Evolutionary conservation across 129 eudicot genomes (phyloP), one percentile per base, ranked within the genome.

Genomic region (Pulicaria dysenterica): DNA sequence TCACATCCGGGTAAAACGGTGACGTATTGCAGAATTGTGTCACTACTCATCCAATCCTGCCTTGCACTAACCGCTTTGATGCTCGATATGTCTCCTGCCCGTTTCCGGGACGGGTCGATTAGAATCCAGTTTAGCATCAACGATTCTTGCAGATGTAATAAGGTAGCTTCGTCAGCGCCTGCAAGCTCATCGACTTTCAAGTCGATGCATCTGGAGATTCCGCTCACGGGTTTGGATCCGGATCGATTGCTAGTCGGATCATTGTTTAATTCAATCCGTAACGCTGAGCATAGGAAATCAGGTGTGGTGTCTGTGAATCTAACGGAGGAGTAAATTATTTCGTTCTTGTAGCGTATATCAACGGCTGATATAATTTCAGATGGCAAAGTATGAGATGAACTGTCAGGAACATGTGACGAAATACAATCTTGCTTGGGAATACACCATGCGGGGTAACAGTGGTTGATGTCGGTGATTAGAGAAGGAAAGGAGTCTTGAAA

Each of bases 401-500:
- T 3, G 44, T 7, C n/a, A 7, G 31, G 40, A 8, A 47, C 43
- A 34, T 9, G 5, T 36, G 45, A 59, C 3, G 16, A 38, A 38
- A 17, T 0, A 14, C 15, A 10, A 5, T 11, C 12, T 7, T 37
- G 40, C 17, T 8, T 12, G 0, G 14, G 4, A 0, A 4, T 5
- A 2, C 31, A 24, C 3, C 41, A 0, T 3, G 4, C 11, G 0
- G 42, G 34, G 39, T 15, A 4, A 13, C 5, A 42, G 64, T 7
- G 16, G 58, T 47, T 6, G 15, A 58, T 4, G 14, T 45, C 44
- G 75, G 58, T 60, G 73, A 39, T 5, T 10, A 82, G 73, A 54
- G 78, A 0, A 2, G 87, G 86, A 74, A 76, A 85, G 46, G 87
- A 58, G 58, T 72, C 76, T 5, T 84, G 65, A 79, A 73, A 83